Percentiles rank a stretch among this genome's conserved stretches.
Evolutionary conservation across 2,329 filamentous ascomycete species (phyloP).

Genomic region (Beauveria sp.): DNA sequence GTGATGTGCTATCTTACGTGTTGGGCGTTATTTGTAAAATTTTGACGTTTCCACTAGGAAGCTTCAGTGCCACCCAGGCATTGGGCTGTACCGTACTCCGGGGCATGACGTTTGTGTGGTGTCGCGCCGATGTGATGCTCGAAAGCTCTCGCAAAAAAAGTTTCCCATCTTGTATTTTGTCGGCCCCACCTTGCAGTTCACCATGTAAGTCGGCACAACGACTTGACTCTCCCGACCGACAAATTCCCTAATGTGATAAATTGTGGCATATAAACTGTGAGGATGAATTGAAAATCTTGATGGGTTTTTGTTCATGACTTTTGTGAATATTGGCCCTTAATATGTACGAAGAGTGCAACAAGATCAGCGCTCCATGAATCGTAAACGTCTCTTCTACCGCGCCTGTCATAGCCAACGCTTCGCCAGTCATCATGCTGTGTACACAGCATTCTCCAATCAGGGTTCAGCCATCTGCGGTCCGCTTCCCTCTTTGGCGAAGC

Average conservation of each 20-base stretch:
- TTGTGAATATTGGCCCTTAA: neutral
- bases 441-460: slow-evolving; percentile 31
- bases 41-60: slow-evolving; percentile 51
- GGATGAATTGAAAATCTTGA: neutral
- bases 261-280: neutral
- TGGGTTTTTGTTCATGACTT: neutral
- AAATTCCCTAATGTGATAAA: neutral
- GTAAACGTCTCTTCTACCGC: slow-evolving; percentile 23
- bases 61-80: slow-evolving; percentile 51
- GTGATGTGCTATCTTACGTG: slow-evolving; percentile 38
- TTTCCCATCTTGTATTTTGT: neutral
- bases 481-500: slow-evolving; percentile 16
- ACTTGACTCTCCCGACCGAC: neutral
- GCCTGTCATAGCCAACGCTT: slow-evolving; percentile 19
- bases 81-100: slow-evolving; percentile 40
- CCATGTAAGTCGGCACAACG: slow-evolving; percentile 4
- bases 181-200: neutral
- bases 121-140: neutral
- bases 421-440: slow-evolving; percentile 30
- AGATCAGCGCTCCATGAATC: slow-evolving; percentile 13
- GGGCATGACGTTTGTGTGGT: slow-evolving; percentile 18
- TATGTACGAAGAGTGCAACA: neutral
- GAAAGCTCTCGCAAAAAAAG: neutral
- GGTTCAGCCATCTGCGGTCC: slow-evolving; percentile 16
- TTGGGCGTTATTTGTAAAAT: slow-evolving; percentile 53